phyloP scores from a whole-genome alignment of 2,329 filamentous ascomycete species.

The Coniochaeta prunicola region DNA sequence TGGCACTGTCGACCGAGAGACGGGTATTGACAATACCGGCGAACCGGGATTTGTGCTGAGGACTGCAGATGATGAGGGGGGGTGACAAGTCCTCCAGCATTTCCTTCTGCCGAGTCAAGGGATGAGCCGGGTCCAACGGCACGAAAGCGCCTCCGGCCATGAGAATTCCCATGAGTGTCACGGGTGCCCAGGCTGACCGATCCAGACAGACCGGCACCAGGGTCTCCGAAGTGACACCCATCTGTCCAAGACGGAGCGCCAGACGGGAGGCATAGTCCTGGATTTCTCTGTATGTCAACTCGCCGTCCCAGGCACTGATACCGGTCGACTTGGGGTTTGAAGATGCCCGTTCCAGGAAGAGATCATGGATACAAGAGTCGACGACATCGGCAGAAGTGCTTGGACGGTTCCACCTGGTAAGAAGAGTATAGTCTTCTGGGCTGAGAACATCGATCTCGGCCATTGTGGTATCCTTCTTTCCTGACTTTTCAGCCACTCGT shows the following conservation, averaged over 20 bases:
- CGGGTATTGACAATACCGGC: constrained; percentile 3
- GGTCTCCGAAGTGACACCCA: constrained; percentile 12
- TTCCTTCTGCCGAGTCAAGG: constrained; percentile 6
- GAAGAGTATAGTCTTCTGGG: constrained; percentile 10
- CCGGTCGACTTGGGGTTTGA: not conserved
- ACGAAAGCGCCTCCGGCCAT: constrained; percentile 21
- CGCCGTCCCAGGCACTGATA: constrained; percentile 16
- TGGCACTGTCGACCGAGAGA: constrained; percentile 5
- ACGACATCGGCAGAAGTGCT: not conserved
- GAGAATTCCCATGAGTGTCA: constrained; percentile 17
- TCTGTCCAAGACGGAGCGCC: constrained; percentile 9
- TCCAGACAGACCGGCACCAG: constrained; percentile 18
- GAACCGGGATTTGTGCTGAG: constrained; percentile 10
- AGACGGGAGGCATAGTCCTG: constrained; percentile 10
- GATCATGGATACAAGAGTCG: constrained; percentile 1
- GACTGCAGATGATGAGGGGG: constrained; percentile 11
- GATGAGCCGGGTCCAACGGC: constrained; percentile 18
- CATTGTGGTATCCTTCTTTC: constrained; percentile 5
- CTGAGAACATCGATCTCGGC: constrained; percentile 12
- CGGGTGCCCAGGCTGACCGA: constrained; percentile 14
- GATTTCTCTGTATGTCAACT: constrained; percentile 15
- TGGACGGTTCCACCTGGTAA: constrained; percentile 12
- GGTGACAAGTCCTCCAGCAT: constrained; percentile 9
- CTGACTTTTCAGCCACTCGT: constrained; percentile 5
- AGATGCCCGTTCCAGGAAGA: not conserved